Base-by-base conservation (phyloP, 352 stramenopile genomes). In the Peronospora tabacina region DNA sequence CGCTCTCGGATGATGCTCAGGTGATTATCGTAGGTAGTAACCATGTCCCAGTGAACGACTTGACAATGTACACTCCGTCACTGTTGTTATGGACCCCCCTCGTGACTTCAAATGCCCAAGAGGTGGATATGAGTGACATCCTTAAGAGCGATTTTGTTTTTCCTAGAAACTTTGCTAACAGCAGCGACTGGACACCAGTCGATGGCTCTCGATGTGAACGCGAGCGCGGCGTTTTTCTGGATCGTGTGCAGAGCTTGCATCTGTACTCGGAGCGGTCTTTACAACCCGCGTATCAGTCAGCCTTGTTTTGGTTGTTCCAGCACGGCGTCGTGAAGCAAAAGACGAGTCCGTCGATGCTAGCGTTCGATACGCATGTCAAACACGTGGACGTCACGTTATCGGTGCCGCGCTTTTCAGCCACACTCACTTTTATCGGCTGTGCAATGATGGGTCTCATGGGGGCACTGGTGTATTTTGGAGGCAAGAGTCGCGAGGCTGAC, bases 61-160 rank as follows among this genome's bases (percentile, higher is more conserved):
- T 80, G 36, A 55, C 47, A 4, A 13, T 44, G 2, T 83, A 76
- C 39, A 44, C 58, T 1, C 54, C 68, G 0, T 53, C 58, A 0
- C n/a, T 65, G 7, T 39, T 61, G 7, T 34, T 42, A n/a, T 77
- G 64, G 55, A 66, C 67, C 0, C 51, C 58, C 15, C 59, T 83
- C 2, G 67, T 76, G 15, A 58, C 54, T 42, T 63, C 67, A 4
- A 78, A 72, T 28, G 68, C 61, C n/a, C 69, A 77, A 37, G 72
- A 83, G 39, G 69, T 81, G 33, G 72, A 80, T 36, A 54, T 41
- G 35, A 68, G 64, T 17, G 61, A 71, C 11, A 68, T 65, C 5
- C 51, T 83, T 32, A 83, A 83, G 53, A 66, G 48, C 46, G 72
- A 83, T 48, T 70, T 83, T 37, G 55, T 83, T 20, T 79, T 83